Base-by-base conservation (phyloP, 208 protist genomes). In the Crithidia bombi region DNA sequence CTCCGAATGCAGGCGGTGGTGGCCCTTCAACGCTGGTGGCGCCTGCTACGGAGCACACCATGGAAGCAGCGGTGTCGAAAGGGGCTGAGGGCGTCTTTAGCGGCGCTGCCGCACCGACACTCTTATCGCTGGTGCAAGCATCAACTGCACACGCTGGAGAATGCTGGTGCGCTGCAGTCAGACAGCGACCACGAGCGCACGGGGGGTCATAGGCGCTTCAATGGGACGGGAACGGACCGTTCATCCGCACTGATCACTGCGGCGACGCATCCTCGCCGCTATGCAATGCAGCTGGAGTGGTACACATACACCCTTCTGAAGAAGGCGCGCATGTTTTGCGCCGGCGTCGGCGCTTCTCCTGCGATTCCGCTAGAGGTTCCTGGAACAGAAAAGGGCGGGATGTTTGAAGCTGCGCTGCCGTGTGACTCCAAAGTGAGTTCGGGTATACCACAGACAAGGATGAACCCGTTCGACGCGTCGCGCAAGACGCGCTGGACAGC, bases 1-100 rank as follows among this genome's bases (percentile, higher is more conserved):
- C 43, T 47, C 14, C 81, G 82, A 17, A 70, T 94, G 63, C 55
- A 14, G 0, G 81, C 78, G 5, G 9, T 89, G 12, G 19, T 94
- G 36, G 67, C 55, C 30, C 71, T 94, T 25, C 89, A 94, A 73
- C 70, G 79, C 17, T 94, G 89, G 86, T 92, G 86, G 86, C 86
- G 86, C 30, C 69, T 89, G 72, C 65, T 82, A 43, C 52, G 64
- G 5, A 17, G 32, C 3, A 44, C 15, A 12, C 35, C 65, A 38
- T 83, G 79, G 75, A 70, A 64, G 6, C 39, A 32, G 25, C 65
- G 55, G 12, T 52, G 74, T 11, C 71, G 33, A 1, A 15, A 30
- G 25, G 3, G 11, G 14, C 38, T 79, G 25, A 17, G 4, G 9
- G n/a, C 4, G 21, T 17, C 58, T 11, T 38, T 83, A 7, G 3